phyloP scores from a whole-genome alignment of 2,329 filamentous ascomycete species.

The Fusarium neocosmosporiellum region DNA sequence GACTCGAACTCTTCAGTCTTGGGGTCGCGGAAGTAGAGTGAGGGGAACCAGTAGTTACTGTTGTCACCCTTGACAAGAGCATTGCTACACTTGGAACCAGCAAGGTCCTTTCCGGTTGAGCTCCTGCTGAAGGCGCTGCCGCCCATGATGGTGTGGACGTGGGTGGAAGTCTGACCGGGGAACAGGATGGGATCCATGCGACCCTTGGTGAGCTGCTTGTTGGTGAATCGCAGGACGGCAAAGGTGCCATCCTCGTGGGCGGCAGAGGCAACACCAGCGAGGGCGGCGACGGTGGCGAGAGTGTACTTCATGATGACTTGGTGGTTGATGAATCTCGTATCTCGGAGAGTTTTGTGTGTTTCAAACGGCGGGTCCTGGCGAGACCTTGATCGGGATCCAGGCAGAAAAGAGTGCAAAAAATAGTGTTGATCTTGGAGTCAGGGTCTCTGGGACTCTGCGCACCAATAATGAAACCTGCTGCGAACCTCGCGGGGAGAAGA shows the following conservation, averaged over 20 bases:
- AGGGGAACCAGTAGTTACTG: conserved; percentile 82
- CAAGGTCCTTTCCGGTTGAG: conserved; percentile 70
- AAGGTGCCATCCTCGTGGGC: conserved; percentile 64
- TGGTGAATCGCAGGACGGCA: conserved; percentile 78
- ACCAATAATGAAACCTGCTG: conserved; percentile 34
- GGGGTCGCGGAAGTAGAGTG: conserved; percentile 74
- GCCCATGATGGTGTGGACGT: conserved; percentile 78
- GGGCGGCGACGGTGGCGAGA: conserved; percentile 48
- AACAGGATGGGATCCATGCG: conserved; percentile 75
- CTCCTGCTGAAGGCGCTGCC: conserved; percentile 74
- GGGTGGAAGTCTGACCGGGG: conserved; percentile 67
- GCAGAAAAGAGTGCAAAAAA: conserved; percentile 16
- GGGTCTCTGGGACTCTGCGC: conserved; percentile 40
- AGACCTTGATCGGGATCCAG: not conserved
- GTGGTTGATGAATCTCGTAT: not conserved
- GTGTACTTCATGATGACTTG: conserved; percentile 51
- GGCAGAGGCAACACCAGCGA: conserved; percentile 52
- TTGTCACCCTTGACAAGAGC: conserved; percentile 75
- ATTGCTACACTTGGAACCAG: conserved; percentile 75
- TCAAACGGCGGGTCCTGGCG: not conserved
- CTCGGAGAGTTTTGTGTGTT: conserved; percentile 16
- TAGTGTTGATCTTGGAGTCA: conserved; percentile 20
- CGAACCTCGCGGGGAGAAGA: conserved; percentile 18
- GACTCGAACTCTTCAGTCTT: conserved; percentile 71
- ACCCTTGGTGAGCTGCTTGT: conserved; percentile 70